Evolutionary conservation across 2,329 filamentous ascomycete species (phyloP).

Genomic region (Cercospora sp.): DNA sequence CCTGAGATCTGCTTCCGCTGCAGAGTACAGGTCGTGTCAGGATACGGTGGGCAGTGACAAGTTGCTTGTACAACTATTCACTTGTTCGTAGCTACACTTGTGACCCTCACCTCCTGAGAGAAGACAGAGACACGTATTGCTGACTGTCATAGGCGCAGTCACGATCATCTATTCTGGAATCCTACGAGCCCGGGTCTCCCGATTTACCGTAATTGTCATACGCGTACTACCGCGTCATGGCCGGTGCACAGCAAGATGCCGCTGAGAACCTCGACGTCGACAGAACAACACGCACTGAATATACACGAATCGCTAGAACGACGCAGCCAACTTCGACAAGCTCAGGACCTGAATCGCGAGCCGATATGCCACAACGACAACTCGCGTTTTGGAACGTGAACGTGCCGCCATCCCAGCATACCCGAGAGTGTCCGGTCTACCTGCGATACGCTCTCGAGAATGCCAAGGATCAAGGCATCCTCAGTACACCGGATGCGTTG

Average conservation of each 20-base stretch:
- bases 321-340: not conserved
- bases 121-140: not conserved
- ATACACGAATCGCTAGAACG: not conserved
- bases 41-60: no score
- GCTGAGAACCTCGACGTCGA: slow-evolving; percentile 6
- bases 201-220: not conserved
- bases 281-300: not conserved
- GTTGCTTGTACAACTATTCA: no score
- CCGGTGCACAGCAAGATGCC: not conserved
- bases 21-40: not conserved
- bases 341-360: not conserved
- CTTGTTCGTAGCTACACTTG: no score
- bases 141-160: not conserved
- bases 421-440: slow-evolving; percentile 69
- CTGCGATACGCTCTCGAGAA: slow-evolving; percentile 57
- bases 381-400: slow-evolving; percentile 82
- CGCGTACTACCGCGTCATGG: not conserved
- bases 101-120: not conserved
- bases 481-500: slow-evolving; percentile 68
- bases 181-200: not conserved
- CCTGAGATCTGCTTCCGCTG: not conserved
- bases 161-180: not conserved
- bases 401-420: slow-evolving; percentile 63
- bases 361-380: not conserved
- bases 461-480: slow-evolving; percentile 68